Percentiles rank a stretch among this genome's conserved stretches.
Conservation (phyloP, 768 basidiomycete species). For the Boletus eberwhitei region DNA sequence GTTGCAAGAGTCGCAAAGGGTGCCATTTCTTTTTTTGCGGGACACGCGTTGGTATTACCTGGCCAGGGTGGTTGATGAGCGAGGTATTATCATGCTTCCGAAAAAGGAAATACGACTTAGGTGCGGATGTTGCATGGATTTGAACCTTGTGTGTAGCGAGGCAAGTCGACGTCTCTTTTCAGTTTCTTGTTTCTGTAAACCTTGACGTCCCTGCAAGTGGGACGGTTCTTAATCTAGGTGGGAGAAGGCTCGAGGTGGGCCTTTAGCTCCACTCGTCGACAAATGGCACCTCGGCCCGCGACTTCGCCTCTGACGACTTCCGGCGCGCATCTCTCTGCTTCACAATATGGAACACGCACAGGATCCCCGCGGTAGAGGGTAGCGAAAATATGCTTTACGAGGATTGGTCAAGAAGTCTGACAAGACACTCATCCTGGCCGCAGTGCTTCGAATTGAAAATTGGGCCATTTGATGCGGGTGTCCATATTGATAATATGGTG, state of each 20-base stretch:
- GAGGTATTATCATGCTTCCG: background rate
- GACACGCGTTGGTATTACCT: constrained; percentile 12
- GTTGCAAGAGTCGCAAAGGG: constrained; percentile 29
- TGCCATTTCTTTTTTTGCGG: constrained; percentile 19
- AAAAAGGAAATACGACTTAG: constrained; percentile 20
- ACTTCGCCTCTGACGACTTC: constrained; percentile 12
- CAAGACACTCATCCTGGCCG: constrained; percentile 3
- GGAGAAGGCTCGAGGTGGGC: constrained; percentile 1
- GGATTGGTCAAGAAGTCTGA: constrained; percentile 23
- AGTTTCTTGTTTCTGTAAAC: background rate
- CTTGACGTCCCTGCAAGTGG: background rate
- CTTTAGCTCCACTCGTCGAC: constrained; percentile 18
- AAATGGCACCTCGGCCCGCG: constrained; percentile 13
- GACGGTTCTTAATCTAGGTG: constrained; percentile 2
- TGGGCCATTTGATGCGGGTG: constrained; percentile 21
- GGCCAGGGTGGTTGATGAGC: background rate
- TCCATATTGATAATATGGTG: constrained; percentile 16
- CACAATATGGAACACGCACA: constrained; percentile 29
- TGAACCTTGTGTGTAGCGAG: background rate
- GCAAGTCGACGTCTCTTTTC: background rate
- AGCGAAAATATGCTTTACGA: background rate
- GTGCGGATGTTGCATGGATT: constrained; percentile 19
- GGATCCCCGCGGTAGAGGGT: constrained; percentile 31
- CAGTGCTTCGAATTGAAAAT: constrained; percentile 32
- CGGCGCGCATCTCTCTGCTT: constrained; percentile 19